These are phyloP conservation scores for Candolleomyces efflorescens DNA, from an alignment of 768 basidiomycete genomes.

Conservation along the genomic window DNA sequence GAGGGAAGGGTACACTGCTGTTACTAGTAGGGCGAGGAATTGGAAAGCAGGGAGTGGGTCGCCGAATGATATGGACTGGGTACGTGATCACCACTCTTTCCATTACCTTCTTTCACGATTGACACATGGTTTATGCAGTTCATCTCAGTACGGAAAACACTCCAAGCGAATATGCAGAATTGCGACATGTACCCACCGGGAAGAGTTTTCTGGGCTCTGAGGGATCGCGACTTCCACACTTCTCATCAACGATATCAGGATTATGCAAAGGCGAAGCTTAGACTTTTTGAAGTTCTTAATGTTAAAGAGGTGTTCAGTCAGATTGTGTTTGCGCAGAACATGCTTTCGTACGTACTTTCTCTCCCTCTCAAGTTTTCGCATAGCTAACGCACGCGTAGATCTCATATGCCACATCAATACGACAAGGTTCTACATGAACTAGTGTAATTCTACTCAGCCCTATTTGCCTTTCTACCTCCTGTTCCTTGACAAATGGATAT, in stretches of 20 bases:
- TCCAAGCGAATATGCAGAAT: constrained; percentile 81
- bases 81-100: constrained; percentile 19
- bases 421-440: constrained; percentile 72
- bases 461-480: not conserved
- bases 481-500: too few species aligned
- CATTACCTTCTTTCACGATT: too few species aligned
- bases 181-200: constrained; percentile 73
- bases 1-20: constrained; percentile 50
- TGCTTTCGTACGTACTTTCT: constrained; percentile 55
- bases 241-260: constrained; percentile 37
- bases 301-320: constrained; percentile 76
- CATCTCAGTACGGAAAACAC: constrained; percentile 73
- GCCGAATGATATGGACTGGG: constrained; percentile 55
- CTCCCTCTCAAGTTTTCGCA: not conserved
- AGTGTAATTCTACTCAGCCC: constrained; percentile 29
- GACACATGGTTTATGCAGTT: constrained; percentile 43
- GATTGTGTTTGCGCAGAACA: constrained; percentile 76
- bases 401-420: constrained; percentile 80
- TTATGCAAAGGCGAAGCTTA: constrained; percentile 42
- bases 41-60: constrained; percentile 57
- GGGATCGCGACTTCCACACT: constrained; percentile 65
- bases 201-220: constrained; percentile 73
- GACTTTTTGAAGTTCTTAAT: constrained; percentile 75
- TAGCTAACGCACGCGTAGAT: constrained; percentile 31
- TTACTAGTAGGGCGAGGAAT: constrained; percentile 45